These are phyloP conservation scores for Ceratocystis destructans DNA, from an alignment of 2,329 filamentous ascomycete genomes.

Conservation along the genomic window DNA sequence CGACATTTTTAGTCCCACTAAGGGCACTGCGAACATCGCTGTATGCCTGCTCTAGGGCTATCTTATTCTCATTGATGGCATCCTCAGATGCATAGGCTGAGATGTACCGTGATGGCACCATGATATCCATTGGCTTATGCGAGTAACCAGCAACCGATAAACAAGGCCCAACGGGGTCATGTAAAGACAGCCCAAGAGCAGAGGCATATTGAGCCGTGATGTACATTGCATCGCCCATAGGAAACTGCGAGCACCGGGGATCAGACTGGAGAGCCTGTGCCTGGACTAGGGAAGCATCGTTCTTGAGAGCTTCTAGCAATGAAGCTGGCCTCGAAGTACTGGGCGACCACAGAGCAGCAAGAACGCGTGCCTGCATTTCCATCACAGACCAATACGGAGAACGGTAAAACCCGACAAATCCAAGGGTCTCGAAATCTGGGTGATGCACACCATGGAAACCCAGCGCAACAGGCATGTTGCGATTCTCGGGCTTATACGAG, in stretches of 20 bases:
- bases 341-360: slow-evolving; percentile 45
- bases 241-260: slow-evolving; percentile 52
- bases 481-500: slow-evolving; percentile 40
- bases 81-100: slow-evolving; percentile 28
- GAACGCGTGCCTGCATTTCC: slow-evolving; percentile 67
- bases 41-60: slow-evolving; percentile 35
- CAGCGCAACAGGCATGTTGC: slow-evolving; percentile 49
- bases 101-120: slow-evolving; percentile 44
- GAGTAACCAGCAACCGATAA: slow-evolving; percentile 31
- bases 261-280: slow-evolving; percentile 39
- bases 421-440: slow-evolving; percentile 46
- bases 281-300: slow-evolving; percentile 33
- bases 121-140: slow-evolving; percentile 36
- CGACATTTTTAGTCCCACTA: slow-evolving; percentile 38
- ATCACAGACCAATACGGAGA: slow-evolving; percentile 78
- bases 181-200: slow-evolving; percentile 40
- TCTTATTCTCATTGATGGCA: slow-evolving; percentile 29
- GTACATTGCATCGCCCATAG: slow-evolving; percentile 69
- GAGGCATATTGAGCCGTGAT: slow-evolving; percentile 57
- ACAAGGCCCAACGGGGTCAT: slow-evolving; percentile 21
- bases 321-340: slow-evolving; percentile 5
- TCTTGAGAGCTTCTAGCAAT: slow-evolving; percentile 21
- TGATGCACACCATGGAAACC: slow-evolving; percentile 54
- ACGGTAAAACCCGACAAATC: slow-evolving; percentile 73
- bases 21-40: slow-evolving; percentile 31